These are phyloP conservation scores for Diddensiella transvaalensis DNA, from an alignment of 805 yeast species.

Conservation along the genomic window DNA sequence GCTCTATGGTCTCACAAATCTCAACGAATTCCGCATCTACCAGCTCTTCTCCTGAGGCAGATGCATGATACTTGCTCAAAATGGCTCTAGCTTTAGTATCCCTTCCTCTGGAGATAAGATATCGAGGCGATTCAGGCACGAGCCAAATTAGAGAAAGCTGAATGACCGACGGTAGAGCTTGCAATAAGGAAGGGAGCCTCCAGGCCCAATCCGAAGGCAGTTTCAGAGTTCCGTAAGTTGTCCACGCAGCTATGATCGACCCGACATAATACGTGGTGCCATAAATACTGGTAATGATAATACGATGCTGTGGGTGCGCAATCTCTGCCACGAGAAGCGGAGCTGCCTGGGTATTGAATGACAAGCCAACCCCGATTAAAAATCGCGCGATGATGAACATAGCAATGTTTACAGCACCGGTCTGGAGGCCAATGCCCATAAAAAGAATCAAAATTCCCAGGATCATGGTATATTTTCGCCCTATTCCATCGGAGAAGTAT, in stretches of 20 bases:
- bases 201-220: slow-evolving; percentile 40
- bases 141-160: slow-evolving; percentile 38
- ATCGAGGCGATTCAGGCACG: slow-evolving; percentile 57
- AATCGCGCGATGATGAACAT: slow-evolving; percentile 3
- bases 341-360: slow-evolving; percentile 39
- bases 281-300: slow-evolving; percentile 14
- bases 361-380: slow-evolving; percentile 3
- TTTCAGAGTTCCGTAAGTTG: slow-evolving; percentile 54
- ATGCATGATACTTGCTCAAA: slow-evolving; percentile 22
- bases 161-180: slow-evolving; percentile 56
- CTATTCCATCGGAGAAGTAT: slow-evolving; percentile 48
- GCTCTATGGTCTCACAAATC: slow-evolving; percentile 13
- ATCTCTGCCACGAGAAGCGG: slow-evolving; percentile 8
- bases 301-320: slow-evolving; percentile 14
- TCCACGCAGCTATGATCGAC: slow-evolving; percentile 44
- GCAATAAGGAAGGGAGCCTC: slow-evolving; percentile 52
- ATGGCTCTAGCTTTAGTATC: slow-evolving; percentile 43
- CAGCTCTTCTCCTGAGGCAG: slow-evolving; percentile 4
- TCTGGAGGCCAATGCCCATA: neutral
- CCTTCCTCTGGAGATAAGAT: slow-evolving; percentile 48
- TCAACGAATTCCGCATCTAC: slow-evolving; percentile 15
- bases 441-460: neutral
- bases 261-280: slow-evolving; percentile 52
- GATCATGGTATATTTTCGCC: neutral
- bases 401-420: neutral